Base-by-base conservation (phyloP, 768 basidiomycete species). In the Lactifluus subvellereus region DNA sequence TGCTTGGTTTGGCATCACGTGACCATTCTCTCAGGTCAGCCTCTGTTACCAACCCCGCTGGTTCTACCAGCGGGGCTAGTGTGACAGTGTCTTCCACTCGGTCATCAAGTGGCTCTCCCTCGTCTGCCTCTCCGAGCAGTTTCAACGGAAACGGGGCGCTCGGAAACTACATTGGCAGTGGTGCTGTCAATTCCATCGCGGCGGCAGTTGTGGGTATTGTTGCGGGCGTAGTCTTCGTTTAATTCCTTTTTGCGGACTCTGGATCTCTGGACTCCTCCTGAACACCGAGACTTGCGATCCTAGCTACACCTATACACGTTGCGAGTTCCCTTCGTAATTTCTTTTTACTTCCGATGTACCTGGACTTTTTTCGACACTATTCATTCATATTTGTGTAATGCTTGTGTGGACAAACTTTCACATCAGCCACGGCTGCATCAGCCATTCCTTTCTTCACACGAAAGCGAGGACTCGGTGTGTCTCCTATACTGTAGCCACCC, bases 71-170 rank as follows among this genome's bases (percentile, higher is more conserved):
- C 32, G 18, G 33, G 33, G 3, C 30, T 9, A 54, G 45, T 20
- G 18, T 35, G 3, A 48, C 57, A 7, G 57, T n/a, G 7, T 20
- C 59, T 20, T 57, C 50, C 18, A 20, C 20, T 2, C 42, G 53
- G 1, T 54, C 65, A 1, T 54, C 61, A 10, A 32, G 45, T 40
- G 20, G 45, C 13, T 38, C 61, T 40, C 40, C 62, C 2, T n/a
- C 50, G 13, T 32, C 57, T 13, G 32, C 49, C 45, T 55, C 63
- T 32, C 27, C 54, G 14, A 56, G 48, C 47, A 45, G 16, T 43
- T 64, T 64, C 54, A 64, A 64, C 14, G 63, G 62, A 38, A 64
- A 51, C 20, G 62, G 63, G 2, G 58, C 59, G 9, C 5, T 13
- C 16, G 62, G 62, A 11, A 43, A 22, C 16, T 16, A 38, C 49